Percentiles rank a stretch among this genome's conserved stretches.
These are phyloP conservation scores for Globisporangium nodosum DNA, from an alignment of 352 stramenopile species.

Conservation along the genomic window DNA sequence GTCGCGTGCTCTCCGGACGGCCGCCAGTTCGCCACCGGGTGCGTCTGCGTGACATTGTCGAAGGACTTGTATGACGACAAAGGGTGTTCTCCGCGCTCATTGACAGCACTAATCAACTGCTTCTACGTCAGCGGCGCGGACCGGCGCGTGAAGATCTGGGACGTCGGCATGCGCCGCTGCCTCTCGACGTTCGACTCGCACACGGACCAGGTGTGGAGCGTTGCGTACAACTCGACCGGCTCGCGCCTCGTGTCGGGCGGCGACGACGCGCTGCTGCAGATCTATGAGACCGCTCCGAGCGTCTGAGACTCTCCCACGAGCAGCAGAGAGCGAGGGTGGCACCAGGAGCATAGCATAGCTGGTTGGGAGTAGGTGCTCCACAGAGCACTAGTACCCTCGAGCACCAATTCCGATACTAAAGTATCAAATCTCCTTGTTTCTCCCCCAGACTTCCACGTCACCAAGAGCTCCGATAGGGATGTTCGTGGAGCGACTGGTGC, in stretches of 20 bases:
- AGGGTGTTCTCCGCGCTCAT: background rate
- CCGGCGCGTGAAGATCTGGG: constrained; percentile 91
- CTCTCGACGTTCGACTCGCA: constrained; percentile 89
- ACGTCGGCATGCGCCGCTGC: constrained; percentile 82
- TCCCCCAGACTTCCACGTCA: background rate
- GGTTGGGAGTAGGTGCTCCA: too few species aligned
- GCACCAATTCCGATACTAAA: background rate
- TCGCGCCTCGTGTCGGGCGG: constrained; percentile 83
- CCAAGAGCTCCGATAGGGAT: background rate
- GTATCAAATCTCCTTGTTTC: background rate
- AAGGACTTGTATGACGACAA: background rate
- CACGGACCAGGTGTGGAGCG: constrained; percentile 90
- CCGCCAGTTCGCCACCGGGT: constrained; percentile 85
- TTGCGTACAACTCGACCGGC: constrained; percentile 86
- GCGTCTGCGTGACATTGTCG: constrained; percentile 8
- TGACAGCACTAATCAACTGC: background rate
- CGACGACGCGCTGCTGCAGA: constrained; percentile 84
- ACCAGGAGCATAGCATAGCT: too few species aligned
- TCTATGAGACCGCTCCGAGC: constrained; percentile 80
- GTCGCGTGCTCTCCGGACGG: constrained; percentile 80
- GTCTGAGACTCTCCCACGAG: constrained; percentile 9
- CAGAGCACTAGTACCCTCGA: too few species aligned
- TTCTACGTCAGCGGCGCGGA: constrained; percentile 55
- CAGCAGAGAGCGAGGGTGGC: background rate
- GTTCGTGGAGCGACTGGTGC: constrained; percentile 9